Evolutionary conservation across 1,284 basidiomycete species (phyloP).

Genomic region (Sanghuangporus sanghuang): DNA sequence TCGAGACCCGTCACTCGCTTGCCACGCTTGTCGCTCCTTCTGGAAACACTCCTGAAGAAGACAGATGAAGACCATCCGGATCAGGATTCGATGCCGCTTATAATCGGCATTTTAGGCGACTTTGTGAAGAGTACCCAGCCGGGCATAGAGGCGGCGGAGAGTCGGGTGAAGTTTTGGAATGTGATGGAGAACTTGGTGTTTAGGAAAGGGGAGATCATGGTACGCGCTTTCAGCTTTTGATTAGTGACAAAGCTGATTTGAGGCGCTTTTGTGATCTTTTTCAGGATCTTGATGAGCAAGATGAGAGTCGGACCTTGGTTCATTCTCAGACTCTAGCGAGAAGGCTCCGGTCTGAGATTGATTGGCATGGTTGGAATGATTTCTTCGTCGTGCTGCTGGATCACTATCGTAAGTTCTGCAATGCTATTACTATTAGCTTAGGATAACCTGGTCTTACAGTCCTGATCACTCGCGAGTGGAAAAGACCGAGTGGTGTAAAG

Average conservation of each 20-base stretch:
- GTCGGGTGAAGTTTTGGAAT: slow-evolving; percentile 78
- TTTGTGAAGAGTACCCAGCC: slow-evolving; percentile 76
- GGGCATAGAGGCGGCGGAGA: slow-evolving; percentile 78
- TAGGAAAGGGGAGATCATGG: slow-evolving; percentile 74
- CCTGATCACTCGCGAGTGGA: slow-evolving; percentile 57
- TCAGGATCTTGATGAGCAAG: slow-evolving; percentile 75
- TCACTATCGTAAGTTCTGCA: slow-evolving; percentile 53
- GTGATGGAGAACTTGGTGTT: slow-evolving; percentile 69
- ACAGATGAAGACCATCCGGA: slow-evolving; percentile 65
- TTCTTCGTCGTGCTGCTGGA: slow-evolving; percentile 66
- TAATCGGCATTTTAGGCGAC: slow-evolving; percentile 55
- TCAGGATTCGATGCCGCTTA: slow-evolving; percentile 59
- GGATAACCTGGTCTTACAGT: slow-evolving; percentile 33
- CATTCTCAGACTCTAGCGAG: slow-evolving; percentile 56
- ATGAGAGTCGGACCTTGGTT: slow-evolving; percentile 65
- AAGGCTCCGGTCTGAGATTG: slow-evolving; percentile 49
- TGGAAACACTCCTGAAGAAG: slow-evolving; percentile 64
- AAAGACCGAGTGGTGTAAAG: slow-evolving; percentile 41
- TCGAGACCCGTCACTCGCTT: slow-evolving; percentile 80
- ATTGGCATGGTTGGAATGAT: slow-evolving; percentile 62
- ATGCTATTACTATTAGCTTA: neutral
- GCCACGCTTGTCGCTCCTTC: slow-evolving; percentile 65
- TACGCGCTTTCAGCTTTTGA: slow-evolving; percentile 25
- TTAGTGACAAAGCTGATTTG: neutral
- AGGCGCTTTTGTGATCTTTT: neutral